These are phyloP conservation scores for Phytophthora pisi DNA, from an alignment of 352 stramenopile genomes.

Conservation along the genomic window DNA sequence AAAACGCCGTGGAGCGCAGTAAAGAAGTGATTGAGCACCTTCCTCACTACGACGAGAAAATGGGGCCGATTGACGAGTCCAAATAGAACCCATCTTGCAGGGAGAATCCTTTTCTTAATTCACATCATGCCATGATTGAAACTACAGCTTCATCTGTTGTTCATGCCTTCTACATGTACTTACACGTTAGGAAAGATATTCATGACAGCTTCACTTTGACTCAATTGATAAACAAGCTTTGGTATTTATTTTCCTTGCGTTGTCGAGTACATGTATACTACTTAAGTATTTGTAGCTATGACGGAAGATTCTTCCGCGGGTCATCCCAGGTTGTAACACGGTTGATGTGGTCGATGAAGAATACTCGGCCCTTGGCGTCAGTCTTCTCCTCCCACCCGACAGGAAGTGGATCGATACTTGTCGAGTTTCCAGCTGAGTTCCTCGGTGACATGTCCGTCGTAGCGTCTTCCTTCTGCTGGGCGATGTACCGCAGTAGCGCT, in stretches of 20 bases:
- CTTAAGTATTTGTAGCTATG: constrained; percentile 9
- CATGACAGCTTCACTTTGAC: neutral
- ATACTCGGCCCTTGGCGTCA: constrained; percentile 68
- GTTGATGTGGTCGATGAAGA: constrained; percentile 83
- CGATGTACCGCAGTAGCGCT: constrained; percentile 72
- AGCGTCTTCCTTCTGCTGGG: constrained; percentile 65
- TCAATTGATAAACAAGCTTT: neutral
- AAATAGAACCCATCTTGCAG: constrained; percentile 9
- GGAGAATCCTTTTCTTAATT: constrained; percentile 1
- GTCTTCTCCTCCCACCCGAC: constrained; percentile 75
- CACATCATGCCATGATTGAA: constrained; percentile 11
- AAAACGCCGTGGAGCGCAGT: constrained; percentile 71
- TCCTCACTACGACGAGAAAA: constrained; percentile 26
- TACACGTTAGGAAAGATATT: neutral
- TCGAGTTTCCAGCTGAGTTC: constrained; percentile 1
- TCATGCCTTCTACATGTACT: neutral
- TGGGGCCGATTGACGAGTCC: constrained; percentile 17
- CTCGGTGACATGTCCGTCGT: constrained; percentile 8
- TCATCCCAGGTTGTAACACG: constrained; percentile 76
- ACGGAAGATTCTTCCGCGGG: constrained; percentile 34
- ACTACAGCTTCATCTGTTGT: neutral
- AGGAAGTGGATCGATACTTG: constrained; percentile 36
- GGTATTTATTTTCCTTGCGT: neutral
- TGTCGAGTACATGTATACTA: neutral
- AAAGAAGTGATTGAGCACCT: constrained; percentile 53